phyloP scores from a whole-genome alignment of 192 early-diverging fungal genomes.

The Blastocladiella britannica region DNA sequence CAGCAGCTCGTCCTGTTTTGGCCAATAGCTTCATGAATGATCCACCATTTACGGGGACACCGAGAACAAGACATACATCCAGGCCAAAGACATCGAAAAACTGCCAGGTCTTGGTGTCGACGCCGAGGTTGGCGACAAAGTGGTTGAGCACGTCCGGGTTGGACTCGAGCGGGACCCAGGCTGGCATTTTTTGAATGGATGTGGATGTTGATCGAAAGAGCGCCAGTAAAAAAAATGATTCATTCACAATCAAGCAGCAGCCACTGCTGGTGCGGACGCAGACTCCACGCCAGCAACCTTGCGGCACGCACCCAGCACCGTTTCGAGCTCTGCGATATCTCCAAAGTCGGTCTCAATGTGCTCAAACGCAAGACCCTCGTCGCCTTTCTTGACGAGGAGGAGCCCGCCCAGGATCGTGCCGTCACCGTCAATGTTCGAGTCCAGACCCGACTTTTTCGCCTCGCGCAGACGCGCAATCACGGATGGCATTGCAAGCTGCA shows the following conservation, averaged over 20 bases:
- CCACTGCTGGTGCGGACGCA: no score
- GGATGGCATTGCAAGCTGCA: background rate
- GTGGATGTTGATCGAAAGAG: no score
- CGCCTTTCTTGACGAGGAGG: background rate
- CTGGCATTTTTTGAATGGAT: no score
- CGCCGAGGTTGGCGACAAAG: conserved; percentile 50
- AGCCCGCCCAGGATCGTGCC: background rate
- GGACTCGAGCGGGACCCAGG: conserved; percentile 76
- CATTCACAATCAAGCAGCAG: no score
- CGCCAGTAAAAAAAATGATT: no score
- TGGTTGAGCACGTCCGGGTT: conserved; percentile 43
- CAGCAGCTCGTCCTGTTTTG: conserved; percentile 68
- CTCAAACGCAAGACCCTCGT: background rate
- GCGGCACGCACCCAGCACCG: no score
- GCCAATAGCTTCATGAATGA: no score
- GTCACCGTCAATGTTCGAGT: background rate
- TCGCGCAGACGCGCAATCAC: background rate
- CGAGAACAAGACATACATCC: no score
- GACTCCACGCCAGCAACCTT: no score
- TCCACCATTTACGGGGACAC: no score
- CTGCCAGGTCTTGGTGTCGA: conserved; percentile 26
- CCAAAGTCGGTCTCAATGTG: background rate
- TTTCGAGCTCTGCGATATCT: no score
- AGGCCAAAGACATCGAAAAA: conserved; percentile 61
- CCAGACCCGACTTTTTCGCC: background rate